Conservation (phyloP, 2,329 filamentous ascomycete species). For the Leptosphaerulina australis region DNA sequence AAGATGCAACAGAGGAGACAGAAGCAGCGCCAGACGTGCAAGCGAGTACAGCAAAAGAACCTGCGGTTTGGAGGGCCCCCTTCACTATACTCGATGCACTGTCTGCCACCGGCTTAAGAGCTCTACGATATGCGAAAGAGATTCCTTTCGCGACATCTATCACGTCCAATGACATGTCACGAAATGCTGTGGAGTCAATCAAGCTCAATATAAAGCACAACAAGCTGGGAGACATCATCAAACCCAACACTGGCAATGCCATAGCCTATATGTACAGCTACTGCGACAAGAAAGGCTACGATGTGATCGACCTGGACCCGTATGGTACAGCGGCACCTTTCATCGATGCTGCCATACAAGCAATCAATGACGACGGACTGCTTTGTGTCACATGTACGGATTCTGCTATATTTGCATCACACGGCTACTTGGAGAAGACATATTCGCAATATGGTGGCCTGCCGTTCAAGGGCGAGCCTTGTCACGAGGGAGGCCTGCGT, state of each 20-base stretch:
- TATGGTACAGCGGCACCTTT: conserved; percentile 95
- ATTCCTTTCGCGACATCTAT: conserved; percentile 82
- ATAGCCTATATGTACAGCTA: conserved; percentile 87
- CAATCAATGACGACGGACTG: conserved; percentile 84
- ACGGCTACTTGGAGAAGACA: conserved; percentile 91
- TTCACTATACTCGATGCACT: conserved; percentile 85
- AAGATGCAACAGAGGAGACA: conserved; percentile 12
- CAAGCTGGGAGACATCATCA: conserved; percentile 71
- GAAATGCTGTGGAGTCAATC: conserved; percentile 78
- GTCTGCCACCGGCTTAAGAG: conserved; percentile 89
- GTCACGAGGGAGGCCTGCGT: conserved; percentile 87
- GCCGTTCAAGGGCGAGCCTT: conserved; percentile 81
- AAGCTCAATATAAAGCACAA: conserved; percentile 86
- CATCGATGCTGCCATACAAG: conserved; percentile 86
- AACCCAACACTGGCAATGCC: conserved; percentile 79
- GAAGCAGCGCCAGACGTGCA: conserved; percentile 7
- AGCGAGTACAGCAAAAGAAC: conserved; percentile 14
- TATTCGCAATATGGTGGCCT: conserved; percentile 92
- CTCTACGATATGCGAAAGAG: conserved; percentile 88
- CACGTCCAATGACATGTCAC: conserved; percentile 87
- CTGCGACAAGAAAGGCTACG: conserved; percentile 68
- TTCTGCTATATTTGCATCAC: conserved; percentile 91
- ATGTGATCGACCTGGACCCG: conserved; percentile 95
- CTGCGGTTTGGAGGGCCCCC: conserved; percentile 28
- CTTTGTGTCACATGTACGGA: conserved; percentile 97